These are phyloP conservation scores for Lotus japonicus DNA, from an alignment of 306 rosid genomes.

Conservation along the genomic window DNA sequence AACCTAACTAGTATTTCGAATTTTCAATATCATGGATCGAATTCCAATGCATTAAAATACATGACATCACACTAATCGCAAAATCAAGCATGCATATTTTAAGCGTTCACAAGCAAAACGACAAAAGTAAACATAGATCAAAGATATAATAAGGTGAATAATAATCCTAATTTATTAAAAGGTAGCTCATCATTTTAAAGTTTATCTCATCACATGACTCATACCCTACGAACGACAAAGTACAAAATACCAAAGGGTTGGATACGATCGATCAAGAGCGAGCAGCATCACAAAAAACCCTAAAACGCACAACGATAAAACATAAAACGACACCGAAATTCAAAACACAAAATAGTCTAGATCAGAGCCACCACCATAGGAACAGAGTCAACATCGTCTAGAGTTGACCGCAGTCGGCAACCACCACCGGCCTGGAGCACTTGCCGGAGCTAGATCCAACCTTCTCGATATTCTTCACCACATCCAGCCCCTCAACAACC, in stretches of 20 bases:
- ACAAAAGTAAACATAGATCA: background rate
- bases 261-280: conserved; percentile 7
- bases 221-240: conserved; percentile 4
- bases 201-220: conserved; percentile 15
- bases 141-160: background rate
- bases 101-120: background rate
- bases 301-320: background rate
- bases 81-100: too few species aligned
- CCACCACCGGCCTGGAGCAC: conserved; percentile 48
- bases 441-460: conserved; percentile 65
- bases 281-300: conserved; percentile 22
- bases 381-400: conserved; percentile 27
- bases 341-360: background rate
- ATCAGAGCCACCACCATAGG: conserved; percentile 26
- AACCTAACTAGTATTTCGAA: too few species aligned
- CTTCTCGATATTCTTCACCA: conserved; percentile 61
- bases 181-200: conserved; percentile 36
- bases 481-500: conserved; percentile 51
- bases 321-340: background rate
- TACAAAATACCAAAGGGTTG: conserved; percentile 9
- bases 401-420: conserved; percentile 88
- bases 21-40: too few species aligned
- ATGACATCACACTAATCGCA: too few species aligned
- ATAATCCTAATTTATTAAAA: conserved; percentile 34
- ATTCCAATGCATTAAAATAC: too few species aligned